Conservation (phyloP, 441 rosid species). For the Brassica balearica region DNA sequence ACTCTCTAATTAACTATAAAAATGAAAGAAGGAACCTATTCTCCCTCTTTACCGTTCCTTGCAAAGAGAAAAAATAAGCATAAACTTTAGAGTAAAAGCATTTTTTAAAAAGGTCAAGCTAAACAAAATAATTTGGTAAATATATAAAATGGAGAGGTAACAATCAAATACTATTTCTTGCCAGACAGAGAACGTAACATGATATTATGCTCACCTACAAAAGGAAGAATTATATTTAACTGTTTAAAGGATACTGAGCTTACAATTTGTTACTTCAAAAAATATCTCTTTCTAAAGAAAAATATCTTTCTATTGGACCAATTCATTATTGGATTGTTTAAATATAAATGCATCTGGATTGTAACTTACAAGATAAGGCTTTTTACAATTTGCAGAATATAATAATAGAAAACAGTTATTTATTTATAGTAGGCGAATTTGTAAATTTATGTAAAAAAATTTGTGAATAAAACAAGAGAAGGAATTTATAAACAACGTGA, state of each 20-base stretch:
- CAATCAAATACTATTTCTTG: conserved; percentile 17
- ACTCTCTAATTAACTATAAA: background rate
- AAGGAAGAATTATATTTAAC: background rate
- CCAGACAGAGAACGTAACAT: background rate
- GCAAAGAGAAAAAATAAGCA: background rate
- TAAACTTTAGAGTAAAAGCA: conserved; percentile 20
- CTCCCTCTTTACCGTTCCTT: background rate
- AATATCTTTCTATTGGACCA: conserved; percentile 34
- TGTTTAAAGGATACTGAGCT: background rate
- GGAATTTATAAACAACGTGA: conserved; percentile 13
- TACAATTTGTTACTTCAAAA: background rate
- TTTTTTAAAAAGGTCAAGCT: background rate
- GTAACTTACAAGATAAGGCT: conserved; percentile 25
- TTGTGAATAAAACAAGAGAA: background rate
- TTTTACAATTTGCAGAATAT: conserved; percentile 8
- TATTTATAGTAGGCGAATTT: no score
- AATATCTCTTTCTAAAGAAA: conserved; percentile 19
- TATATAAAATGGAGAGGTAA: background rate
- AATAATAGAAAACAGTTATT: background rate
- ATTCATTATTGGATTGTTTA: conserved; percentile 24
- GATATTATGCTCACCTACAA: background rate
- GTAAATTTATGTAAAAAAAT: background rate
- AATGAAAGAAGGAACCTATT: conserved; percentile 16
- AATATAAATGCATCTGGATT: conserved; percentile 2
- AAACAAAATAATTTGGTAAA: background rate